A percentile compares a stretch with the other conserved stretches of the same genome.
These are phyloP conservation scores for Zymoseptoria tritici DNA, from an alignment of 2,329 filamentous ascomycete species.

Conservation along the genomic window DNA sequence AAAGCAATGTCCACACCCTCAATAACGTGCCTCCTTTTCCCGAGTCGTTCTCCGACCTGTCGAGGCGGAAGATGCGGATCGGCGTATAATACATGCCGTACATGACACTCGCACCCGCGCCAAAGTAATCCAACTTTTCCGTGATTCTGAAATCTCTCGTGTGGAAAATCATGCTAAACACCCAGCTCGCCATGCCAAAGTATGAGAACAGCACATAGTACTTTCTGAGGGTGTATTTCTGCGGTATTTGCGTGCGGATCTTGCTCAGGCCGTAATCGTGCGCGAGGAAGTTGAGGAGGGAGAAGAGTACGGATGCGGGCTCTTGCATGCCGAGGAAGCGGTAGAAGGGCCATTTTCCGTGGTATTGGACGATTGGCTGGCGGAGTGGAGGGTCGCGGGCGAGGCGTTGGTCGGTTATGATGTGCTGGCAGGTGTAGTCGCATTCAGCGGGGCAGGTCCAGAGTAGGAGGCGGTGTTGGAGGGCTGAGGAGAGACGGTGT, in stretches of 20 bases:
- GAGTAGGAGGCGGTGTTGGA: conserved; percentile 77
- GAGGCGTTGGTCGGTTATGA: conserved; percentile 68
- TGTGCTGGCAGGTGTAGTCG: conserved; percentile 96
- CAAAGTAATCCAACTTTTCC: conserved; percentile 95
- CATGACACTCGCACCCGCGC: conserved; percentile 77
- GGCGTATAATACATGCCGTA: conserved; percentile 85
- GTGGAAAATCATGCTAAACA: conserved; percentile 86
- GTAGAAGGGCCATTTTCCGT: conserved; percentile 97
- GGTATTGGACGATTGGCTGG: conserved; percentile 75
- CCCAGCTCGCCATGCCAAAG: conserved; percentile 76
- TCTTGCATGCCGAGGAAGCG: conserved; percentile 91
- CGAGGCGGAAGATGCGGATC: conserved; percentile 75
- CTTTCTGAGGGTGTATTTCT: conserved; percentile 64
- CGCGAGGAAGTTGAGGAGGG: conserved; percentile 79
- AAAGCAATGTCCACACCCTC: conserved; percentile 68
- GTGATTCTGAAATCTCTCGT: conserved; percentile 77
- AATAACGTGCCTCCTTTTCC: conserved; percentile 43
- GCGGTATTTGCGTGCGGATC: conserved; percentile 62
- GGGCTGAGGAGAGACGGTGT: conserved; percentile 47
- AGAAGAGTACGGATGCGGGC: conserved; percentile 88
- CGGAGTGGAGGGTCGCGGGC: conserved; percentile 56
- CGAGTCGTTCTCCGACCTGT: conserved; percentile 45
- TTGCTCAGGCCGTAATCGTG: conserved; percentile 70
- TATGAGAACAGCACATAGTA: conserved; percentile 78
- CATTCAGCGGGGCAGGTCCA: conserved; percentile 93